These are phyloP conservation scores for Bipolaris gigantea DNA, from an alignment of 2,329 filamentous ascomycete species.

Conservation along the genomic window DNA sequence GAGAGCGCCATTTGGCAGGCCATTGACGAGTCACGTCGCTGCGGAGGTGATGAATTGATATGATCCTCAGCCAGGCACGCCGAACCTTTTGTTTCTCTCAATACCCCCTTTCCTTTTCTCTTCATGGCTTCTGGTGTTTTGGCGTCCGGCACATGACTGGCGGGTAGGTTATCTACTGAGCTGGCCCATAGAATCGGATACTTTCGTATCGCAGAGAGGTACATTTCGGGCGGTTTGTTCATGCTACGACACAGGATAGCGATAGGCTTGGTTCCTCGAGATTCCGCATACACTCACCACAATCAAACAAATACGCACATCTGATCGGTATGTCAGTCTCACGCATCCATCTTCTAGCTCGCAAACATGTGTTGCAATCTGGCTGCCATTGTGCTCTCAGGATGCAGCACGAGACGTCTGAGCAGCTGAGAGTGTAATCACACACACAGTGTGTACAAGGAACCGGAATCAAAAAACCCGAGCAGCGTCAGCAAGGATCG, in stretches of 20 bases:
- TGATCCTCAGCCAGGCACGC: slow-evolving; percentile 31
- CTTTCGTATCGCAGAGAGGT: neutral
- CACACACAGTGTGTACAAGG: neutral
- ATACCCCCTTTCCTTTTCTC: slow-evolving; percentile 8
- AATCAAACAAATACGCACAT: neutral
- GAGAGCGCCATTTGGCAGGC: slow-evolving; percentile 72
- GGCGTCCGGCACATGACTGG: slow-evolving; percentile 6
- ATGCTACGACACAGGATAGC: neutral
- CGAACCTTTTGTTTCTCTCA: slow-evolving; percentile 1
- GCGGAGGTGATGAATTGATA: slow-evolving; percentile 76
- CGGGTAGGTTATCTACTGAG: neutral
- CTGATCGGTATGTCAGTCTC: neutral
- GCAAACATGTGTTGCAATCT: neutral
- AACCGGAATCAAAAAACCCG: neutral
- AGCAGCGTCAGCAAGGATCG: neutral
- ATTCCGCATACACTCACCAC: neutral
- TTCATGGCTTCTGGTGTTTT: slow-evolving; percentile 1
- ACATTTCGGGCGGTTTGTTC: neutral
- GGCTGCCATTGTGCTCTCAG: neutral
- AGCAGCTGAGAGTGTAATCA: neutral
- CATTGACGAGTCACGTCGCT: slow-evolving; percentile 76
- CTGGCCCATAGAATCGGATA: slow-evolving; percentile 2
- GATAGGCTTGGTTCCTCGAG: neutral
- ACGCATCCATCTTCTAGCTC: neutral
- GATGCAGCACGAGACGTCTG: neutral